Evolutionary conservation across 78 protist genomes (phyloP), one percentile per base, ranked within the genome.

Genomic region (Planoprotostelium fungivorum): DNA sequence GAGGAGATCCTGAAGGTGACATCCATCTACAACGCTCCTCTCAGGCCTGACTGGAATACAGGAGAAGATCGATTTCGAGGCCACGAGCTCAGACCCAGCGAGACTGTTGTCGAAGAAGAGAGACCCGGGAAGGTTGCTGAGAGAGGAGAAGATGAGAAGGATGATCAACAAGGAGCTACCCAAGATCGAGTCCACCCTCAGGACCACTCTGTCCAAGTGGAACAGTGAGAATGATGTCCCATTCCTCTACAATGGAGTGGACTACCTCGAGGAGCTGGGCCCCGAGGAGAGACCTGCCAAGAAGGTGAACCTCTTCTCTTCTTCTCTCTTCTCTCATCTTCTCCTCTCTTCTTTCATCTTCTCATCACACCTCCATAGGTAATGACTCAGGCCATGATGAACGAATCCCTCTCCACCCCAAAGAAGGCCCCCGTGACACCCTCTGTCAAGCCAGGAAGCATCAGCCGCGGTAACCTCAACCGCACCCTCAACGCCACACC

Each of bases 81-180:
- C 38, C 31, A 84, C 31, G 86, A 34, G 38, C 38, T 29, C 86
- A 29, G 86, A 84, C 86, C 86, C 86, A 34, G 38, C 31, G 10
- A 1, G 86, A 9, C 86, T 84, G 36, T 10, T 84, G 34, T 34
- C 38, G 10, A 84, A 84, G 86, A 84, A 84, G 86, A 84, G 86
- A 29, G 86, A 84, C 86, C 38, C 86, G 28, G 86, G 86, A 28
- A 29, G 86, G 29, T 10, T 84, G 36, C 29, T 84, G 86, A 1
- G 86, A 1, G 86, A 84, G 10, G 86, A 84, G 86, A 84, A 84
- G 86, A 84, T 84, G 38, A 29, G 86, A 5, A 34, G 25, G 34
- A 84, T 84, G 86, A 84, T 84, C 35, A 29, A 1, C 23, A 84
- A 84, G 86, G 86, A 84, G 25, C 86, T 84, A 1, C 86, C 86